Conservation (phyloP, 768 basidiomycete genomes). For the Termitomyces sp. region DNA sequence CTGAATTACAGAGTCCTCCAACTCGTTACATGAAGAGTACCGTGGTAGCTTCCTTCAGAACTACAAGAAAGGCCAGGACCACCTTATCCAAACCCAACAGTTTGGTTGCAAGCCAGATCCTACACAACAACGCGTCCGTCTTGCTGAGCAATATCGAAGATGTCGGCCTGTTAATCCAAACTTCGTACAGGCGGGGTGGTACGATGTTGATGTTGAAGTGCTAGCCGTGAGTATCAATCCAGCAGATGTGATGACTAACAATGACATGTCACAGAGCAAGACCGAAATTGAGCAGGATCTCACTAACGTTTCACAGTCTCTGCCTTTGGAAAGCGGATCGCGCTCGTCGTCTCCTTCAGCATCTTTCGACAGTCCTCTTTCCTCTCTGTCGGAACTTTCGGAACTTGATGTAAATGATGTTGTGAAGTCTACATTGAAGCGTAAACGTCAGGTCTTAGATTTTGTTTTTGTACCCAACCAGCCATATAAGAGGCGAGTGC, state of each 20-base stretch:
- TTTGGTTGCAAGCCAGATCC: slow-evolving; percentile 30
- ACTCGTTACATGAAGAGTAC: slow-evolving; percentile 20
- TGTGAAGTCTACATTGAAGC: background rate
- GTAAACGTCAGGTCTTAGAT: slow-evolving; percentile 13
- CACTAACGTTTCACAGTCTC: background rate
- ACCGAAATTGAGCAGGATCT: background rate
- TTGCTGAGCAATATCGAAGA: slow-evolving; percentile 41
- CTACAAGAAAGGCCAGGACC: slow-evolving; percentile 14
- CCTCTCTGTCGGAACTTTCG: background rate
- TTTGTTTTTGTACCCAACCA: slow-evolving; percentile 9
- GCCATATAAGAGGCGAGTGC: background rate
- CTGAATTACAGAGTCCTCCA: slow-evolving; percentile 41
- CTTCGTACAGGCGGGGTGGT: slow-evolving; percentile 54
- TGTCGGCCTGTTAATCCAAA: slow-evolving; percentile 42
- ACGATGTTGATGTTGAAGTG: slow-evolving; percentile 35
- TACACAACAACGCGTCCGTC: slow-evolving; percentile 33
- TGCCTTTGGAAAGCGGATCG: too few species aligned
- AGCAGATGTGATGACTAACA: background rate
- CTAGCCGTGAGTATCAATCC: background rate
- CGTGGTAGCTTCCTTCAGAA: slow-evolving; percentile 19
- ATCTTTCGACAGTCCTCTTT: background rate
- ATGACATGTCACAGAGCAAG: background rate
- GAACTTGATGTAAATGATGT: background rate
- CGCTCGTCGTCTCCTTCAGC: background rate
- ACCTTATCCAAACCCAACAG: slow-evolving; percentile 19